Evolutionary conservation across 2,329 filamentous ascomycete species (phyloP).

Genomic region (Huntiella abstrusa): DNA sequence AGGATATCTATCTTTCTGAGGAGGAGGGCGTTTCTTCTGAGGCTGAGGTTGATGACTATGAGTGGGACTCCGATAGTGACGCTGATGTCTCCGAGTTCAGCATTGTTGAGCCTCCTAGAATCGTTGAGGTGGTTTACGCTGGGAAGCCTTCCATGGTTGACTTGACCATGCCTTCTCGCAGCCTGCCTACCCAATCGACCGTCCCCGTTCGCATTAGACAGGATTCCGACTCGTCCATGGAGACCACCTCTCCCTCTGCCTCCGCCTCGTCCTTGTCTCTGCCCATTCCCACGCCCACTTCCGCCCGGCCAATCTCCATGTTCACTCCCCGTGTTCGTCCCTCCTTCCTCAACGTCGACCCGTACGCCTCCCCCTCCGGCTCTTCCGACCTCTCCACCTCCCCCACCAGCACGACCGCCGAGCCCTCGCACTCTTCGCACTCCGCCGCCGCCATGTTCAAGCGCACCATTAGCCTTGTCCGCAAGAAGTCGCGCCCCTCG

Average conservation of each 20-base stretch:
- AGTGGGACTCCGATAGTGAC: conserved; percentile 22
- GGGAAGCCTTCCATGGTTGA: conserved; percentile 41
- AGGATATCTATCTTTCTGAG: conserved; percentile 44
- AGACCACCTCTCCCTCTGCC: not conserved
- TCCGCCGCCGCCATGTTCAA: conserved; percentile 23
- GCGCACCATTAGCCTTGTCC: conserved; percentile 33
- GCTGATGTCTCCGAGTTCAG: conserved; percentile 17
- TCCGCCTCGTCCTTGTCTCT: conserved; percentile 6
- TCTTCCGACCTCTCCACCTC: conserved; percentile 2
- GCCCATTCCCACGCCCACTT: not conserved
- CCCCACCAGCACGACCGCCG: conserved; percentile 15
- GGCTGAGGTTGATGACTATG: conserved; percentile 37
- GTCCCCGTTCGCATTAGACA: conserved; percentile 13
- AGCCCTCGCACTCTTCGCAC: conserved; percentile 14
- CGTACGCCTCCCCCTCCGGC: conserved; percentile 24
- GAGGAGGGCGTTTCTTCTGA: conserved; percentile 47
- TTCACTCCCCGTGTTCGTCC: conserved; percentile 17
- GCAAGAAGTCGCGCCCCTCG: conserved; percentile 34
- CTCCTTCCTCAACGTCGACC: conserved; percentile 35
- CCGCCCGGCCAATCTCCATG: conserved; percentile 8
- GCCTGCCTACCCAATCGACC: conserved; percentile 9
- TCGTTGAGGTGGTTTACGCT: conserved; percentile 39
- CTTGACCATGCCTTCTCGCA: conserved; percentile 21
- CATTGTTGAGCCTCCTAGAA: conserved; percentile 32
- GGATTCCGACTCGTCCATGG: conserved; percentile 15